phyloP scores from a whole-genome alignment of 371 early-diverging fungal species.

The Rhizopus stolonifer region DNA sequence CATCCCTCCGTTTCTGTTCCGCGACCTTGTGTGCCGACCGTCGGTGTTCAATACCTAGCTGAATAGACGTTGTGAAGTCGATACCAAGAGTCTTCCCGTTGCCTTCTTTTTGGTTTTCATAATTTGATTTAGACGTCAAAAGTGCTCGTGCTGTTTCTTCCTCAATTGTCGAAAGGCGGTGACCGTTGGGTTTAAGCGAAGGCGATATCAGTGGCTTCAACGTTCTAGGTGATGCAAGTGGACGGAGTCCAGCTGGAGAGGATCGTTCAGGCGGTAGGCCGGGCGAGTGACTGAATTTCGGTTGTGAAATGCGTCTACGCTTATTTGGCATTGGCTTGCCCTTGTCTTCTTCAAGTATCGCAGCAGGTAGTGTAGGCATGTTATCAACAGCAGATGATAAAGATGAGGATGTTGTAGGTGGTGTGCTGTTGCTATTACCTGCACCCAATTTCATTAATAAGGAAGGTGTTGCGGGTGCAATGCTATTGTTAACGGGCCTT shows the following conservation, averaged over 20 bases:
- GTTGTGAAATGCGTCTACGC: slow-evolving; percentile 23
- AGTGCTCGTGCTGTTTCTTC: slow-evolving; percentile 49
- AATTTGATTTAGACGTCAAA: slow-evolving; percentile 82
- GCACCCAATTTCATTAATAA: slow-evolving; percentile 63
- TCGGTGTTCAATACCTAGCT: slow-evolving; percentile 73
- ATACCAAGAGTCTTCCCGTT: slow-evolving; percentile 78
- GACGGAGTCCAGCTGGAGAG: slow-evolving; percentile 32
- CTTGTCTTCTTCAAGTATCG: slow-evolving; percentile 31
- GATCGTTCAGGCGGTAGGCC: slow-evolving; percentile 14
- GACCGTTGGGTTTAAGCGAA: slow-evolving; percentile 49
- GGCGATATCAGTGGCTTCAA: slow-evolving; percentile 53
- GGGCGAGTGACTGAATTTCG: slow-evolving; percentile 6
- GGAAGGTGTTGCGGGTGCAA: slow-evolving; percentile 59
- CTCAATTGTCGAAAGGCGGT: slow-evolving; percentile 33
- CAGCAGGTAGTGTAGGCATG: slow-evolving; percentile 40
- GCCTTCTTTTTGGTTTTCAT: slow-evolving; percentile 82
- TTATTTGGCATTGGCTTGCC: slow-evolving; percentile 13
- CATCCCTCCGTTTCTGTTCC: slow-evolving; percentile 93
- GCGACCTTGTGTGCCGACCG: slow-evolving; percentile 87
- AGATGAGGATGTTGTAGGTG: slow-evolving; percentile 2
- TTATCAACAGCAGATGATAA: slow-evolving; percentile 31
- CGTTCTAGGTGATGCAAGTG: slow-evolving; percentile 41
- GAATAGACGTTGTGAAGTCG: slow-evolving; percentile 65
- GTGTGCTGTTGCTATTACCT: slow-evolving; percentile 23
- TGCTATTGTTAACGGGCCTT: slow-evolving; percentile 10